A percentile compares a stretch with the other conserved stretches of the same genome.
Evolutionary conservation across 2,329 filamentous ascomycete species (phyloP).

Genomic region (Aspergillus fischeri): DNA sequence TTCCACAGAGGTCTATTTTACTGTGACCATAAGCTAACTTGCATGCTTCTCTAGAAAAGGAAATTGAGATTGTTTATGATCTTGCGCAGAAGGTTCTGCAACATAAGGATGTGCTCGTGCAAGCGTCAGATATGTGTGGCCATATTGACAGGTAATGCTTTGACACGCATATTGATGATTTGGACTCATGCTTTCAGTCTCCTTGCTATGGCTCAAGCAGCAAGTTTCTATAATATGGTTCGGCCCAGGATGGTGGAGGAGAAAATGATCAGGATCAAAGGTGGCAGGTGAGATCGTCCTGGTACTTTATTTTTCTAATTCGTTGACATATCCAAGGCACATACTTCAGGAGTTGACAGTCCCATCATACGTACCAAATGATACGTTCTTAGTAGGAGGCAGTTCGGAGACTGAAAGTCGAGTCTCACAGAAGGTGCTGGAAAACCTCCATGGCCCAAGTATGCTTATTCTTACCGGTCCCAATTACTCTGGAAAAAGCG

Average conservation of each 20-base stretch:
- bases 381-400: slow-evolving; percentile 66
- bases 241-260: slow-evolving; percentile 65
- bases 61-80: slow-evolving; percentile 81
- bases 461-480: slow-evolving; percentile 84
- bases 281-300: slow-evolving; percentile 56
- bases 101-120: slow-evolving; percentile 61
- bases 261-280: slow-evolving; percentile 69
- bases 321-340: slow-evolving; percentile 50
- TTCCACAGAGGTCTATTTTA: neutral
- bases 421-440: neutral
- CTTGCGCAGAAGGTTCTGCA: slow-evolving; percentile 68
- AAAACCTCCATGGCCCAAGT: slow-evolving; percentile 48
- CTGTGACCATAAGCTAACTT: neutral
- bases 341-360: slow-evolving; percentile 82
- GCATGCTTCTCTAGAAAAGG: slow-evolving; percentile 57
- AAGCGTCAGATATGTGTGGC: slow-evolving; percentile 74
- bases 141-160: slow-evolving; percentile 65
- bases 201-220: slow-evolving; percentile 73
- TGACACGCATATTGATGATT: neutral
- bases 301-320: neutral
- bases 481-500: slow-evolving; percentile 94
- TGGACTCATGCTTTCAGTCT: slow-evolving; percentile 50
- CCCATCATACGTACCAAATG: slow-evolving; percentile 76
- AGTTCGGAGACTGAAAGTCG: neutral
- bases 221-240: slow-evolving; percentile 67